phyloP scores from a whole-genome alignment of 768 basidiomycete species.

The Symmetrospora coprosmae region DNA sequence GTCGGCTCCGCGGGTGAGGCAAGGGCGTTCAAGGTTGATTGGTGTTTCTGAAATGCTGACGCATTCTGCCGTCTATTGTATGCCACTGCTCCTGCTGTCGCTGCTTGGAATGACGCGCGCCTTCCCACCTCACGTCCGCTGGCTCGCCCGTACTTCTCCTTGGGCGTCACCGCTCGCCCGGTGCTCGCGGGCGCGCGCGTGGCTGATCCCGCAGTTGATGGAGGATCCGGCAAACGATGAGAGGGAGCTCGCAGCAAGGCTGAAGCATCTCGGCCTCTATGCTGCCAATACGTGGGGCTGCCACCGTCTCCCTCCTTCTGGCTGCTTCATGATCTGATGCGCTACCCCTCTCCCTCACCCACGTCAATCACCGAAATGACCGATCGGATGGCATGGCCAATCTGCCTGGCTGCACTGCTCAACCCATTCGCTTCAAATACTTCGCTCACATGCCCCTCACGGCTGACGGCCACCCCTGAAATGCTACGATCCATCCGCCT shows the following conservation, averaged over 20 bases:
- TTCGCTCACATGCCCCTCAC: not conserved
- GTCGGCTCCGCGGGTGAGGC: not conserved
- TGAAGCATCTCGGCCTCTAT: slow-evolving; percentile 65
- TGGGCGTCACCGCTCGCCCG: too few species aligned
- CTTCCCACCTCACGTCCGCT: too few species aligned
- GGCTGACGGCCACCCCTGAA: not conserved
- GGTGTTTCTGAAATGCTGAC: not conserved
- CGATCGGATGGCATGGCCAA: not conserved
- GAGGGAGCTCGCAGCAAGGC: slow-evolving; percentile 49
- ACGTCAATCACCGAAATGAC: not conserved
- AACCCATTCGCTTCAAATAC: not conserved
- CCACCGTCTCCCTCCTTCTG: not conserved
- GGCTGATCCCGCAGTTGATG: slow-evolving; percentile 21
- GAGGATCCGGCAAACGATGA: slow-evolving; percentile 29
- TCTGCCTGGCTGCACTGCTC: not conserved
- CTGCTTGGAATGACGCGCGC: not conserved
- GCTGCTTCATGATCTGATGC: not conserved
- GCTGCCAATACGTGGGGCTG: slow-evolving; percentile 64
- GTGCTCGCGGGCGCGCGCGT: too few species aligned
- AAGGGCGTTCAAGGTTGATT: not conserved
- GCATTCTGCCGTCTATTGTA: not conserved
- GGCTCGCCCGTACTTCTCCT: too few species aligned
- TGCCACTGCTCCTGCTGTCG: not conserved
- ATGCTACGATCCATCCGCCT: not conserved
- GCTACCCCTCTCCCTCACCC: not conserved